Evolutionary conservation across 257 asterid species (phyloP).

Genomic region (Solanum chiquidenum): DNA sequence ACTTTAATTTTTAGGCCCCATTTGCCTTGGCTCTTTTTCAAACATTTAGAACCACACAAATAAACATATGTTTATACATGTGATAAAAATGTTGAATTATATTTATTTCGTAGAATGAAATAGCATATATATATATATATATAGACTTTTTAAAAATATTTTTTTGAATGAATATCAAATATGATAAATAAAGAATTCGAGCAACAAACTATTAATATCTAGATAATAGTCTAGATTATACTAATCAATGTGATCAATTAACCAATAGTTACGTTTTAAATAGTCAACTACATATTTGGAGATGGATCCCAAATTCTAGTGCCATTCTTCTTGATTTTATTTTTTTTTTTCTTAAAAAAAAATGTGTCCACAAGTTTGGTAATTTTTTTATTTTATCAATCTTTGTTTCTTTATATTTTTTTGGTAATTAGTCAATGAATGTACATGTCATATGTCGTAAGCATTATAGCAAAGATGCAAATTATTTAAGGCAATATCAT

Average conservation of each 20-base stretch:
- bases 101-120: no score
- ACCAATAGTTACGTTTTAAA: not conserved
- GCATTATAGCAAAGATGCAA: not conserved
- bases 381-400: not conserved
- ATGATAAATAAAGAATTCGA: not conserved
- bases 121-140: no score
- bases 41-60: no score
- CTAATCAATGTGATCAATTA: not conserved
- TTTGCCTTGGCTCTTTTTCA: not conserved
- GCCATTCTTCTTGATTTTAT: not conserved
- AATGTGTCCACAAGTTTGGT: not conserved
- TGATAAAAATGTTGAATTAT: no score
- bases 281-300: not conserved
- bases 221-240: not conserved
- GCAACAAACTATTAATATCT: not conserved
- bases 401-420: no score
- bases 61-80: no score
- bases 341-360: not conserved
- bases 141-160: not conserved
- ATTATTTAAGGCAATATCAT: not conserved
- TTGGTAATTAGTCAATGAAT: not conserved
- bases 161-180: not conserved
- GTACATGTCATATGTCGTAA: not conserved
- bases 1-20: not conserved
- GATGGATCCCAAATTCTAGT: not conserved